These are phyloP conservation scores for Saccharomycopsis olivae DNA, from an alignment of 805 yeast genomes.

Conservation along the genomic window DNA sequence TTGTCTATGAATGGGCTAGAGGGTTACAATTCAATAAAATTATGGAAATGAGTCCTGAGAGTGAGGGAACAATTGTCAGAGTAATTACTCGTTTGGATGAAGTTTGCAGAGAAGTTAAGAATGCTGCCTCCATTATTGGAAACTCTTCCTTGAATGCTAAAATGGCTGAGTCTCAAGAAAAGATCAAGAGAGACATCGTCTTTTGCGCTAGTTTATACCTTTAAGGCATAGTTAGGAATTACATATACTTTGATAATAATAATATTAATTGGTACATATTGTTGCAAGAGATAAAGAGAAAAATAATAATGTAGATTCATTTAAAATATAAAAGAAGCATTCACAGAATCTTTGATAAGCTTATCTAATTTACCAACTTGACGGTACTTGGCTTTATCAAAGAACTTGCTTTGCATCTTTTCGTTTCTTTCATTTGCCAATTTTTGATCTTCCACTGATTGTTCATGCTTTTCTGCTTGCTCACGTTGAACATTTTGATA, in stretches of 20 bases:
- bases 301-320: background rate
- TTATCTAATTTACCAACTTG: slow-evolving; percentile 48
- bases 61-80: slow-evolving; percentile 94
- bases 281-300: background rate
- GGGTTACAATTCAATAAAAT: slow-evolving; percentile 88
- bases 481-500: slow-evolving; percentile 46
- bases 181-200: slow-evolving; percentile 91
- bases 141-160: slow-evolving; percentile 82
- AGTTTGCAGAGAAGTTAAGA: slow-evolving; percentile 86
- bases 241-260: background rate
- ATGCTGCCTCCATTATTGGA: slow-evolving; percentile 90
- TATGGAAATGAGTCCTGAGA: slow-evolving; percentile 79
- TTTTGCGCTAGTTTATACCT: slow-evolving; percentile 92
- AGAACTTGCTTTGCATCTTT: slow-evolving; percentile 25
- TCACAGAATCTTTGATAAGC: slow-evolving; percentile 24
- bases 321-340: background rate
- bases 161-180: slow-evolving; percentile 87
- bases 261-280: too few relatives aligned
- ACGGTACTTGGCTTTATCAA: slow-evolving; percentile 43
- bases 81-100: slow-evolving; percentile 93
- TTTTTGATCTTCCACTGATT: slow-evolving; percentile 33
- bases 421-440: slow-evolving; percentile 37
- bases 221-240: too few relatives aligned
- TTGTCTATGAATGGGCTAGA: slow-evolving; percentile 96
- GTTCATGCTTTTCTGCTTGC: slow-evolving; percentile 49